Conservation (phyloP, 192 early-diverging fungal species). For the Linnemannia exigua region DNA sequence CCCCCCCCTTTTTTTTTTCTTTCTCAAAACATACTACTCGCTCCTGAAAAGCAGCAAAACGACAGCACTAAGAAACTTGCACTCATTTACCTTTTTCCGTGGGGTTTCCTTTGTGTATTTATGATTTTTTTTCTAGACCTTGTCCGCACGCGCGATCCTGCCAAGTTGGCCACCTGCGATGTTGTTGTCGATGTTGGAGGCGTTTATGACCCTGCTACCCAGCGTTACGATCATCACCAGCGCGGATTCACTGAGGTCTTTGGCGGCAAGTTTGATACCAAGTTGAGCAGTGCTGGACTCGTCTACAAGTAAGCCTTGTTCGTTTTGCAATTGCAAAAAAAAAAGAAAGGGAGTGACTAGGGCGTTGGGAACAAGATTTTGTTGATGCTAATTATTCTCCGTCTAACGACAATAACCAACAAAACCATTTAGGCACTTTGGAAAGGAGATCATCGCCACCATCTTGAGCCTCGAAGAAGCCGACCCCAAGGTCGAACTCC, state of each 20-base stretch:
- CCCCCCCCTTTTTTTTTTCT: no score
- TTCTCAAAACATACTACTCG: no score
- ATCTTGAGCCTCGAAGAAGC: constrained; percentile 64
- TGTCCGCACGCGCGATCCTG: constrained; percentile 88
- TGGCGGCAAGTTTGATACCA: constrained; percentile 78
- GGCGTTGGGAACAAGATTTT: neutral
- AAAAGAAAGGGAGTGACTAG: no score
- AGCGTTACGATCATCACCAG: constrained; percentile 95
- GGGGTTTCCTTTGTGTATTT: no score
- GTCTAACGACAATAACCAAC: neutral
- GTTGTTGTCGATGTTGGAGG: constrained; percentile 97
- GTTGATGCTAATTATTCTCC: neutral
- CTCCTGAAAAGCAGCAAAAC: no score
- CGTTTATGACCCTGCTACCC: constrained; percentile 82
- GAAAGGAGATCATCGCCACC: constrained; percentile 81
- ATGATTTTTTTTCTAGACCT: constrained; percentile 59
- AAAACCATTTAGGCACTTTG: constrained; percentile 93
- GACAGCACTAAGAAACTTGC: neutral
- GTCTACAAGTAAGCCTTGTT: constrained; percentile 83
- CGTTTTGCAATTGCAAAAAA: neutral
- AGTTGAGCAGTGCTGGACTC: constrained; percentile 95
- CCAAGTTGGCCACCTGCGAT: constrained; percentile 79
- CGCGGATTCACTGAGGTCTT: constrained; percentile 94
- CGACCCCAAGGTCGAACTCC: constrained; percentile 70
- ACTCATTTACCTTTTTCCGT: no score